phyloP scores from a whole-genome alignment of 495 filamentous ascomycete species.

The Penicillium roqueforti region DNA sequence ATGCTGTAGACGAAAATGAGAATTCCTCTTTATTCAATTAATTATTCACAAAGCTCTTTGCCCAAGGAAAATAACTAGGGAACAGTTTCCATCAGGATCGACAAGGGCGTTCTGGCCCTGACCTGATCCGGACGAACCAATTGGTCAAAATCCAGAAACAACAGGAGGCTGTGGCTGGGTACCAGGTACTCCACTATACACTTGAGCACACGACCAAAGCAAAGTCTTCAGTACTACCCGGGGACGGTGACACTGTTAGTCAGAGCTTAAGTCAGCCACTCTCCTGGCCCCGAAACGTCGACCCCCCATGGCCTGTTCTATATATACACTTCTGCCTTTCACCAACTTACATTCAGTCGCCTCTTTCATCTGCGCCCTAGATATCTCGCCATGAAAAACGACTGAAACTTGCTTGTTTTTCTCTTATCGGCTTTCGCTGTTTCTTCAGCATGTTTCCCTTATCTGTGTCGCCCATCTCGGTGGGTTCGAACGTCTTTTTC shows the following conservation, averaged over 20 bases:
- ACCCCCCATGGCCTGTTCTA: slow-evolving; percentile 11
- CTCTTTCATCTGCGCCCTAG: background rate
- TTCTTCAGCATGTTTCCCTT: slow-evolving; percentile 22
- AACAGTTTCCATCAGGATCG: slow-evolving; percentile 11
- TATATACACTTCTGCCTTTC: slow-evolving; percentile 5
- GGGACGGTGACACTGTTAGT: background rate
- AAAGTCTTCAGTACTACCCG: slow-evolving; percentile 6
- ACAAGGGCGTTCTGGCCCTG: slow-evolving; percentile 19
- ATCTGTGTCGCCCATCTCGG: slow-evolving; percentile 36
- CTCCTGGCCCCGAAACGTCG: slow-evolving; percentile 23
- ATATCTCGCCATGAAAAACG: slow-evolving; percentile 19
- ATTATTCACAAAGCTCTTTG: too few species aligned
- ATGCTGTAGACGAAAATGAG: too few species aligned
- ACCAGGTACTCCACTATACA: slow-evolving; percentile 11
- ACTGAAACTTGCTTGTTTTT: slow-evolving; percentile 5
- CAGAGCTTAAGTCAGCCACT: slow-evolving; percentile 29
- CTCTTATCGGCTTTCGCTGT: slow-evolving; percentile 6
- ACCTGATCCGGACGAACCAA: slow-evolving; percentile 19
- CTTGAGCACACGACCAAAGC: background rate
- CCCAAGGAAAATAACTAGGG: background rate
- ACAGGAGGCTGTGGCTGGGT: slow-evolving; percentile 1
- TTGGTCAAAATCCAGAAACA: slow-evolving; percentile 9
- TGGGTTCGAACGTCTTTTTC: slow-evolving; percentile 71
- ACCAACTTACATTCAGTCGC: background rate
- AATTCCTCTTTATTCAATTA: too few species aligned